phyloP scores from a whole-genome alignment of 2,329 filamentous ascomycete species.

The Aciculosporium take region DNA sequence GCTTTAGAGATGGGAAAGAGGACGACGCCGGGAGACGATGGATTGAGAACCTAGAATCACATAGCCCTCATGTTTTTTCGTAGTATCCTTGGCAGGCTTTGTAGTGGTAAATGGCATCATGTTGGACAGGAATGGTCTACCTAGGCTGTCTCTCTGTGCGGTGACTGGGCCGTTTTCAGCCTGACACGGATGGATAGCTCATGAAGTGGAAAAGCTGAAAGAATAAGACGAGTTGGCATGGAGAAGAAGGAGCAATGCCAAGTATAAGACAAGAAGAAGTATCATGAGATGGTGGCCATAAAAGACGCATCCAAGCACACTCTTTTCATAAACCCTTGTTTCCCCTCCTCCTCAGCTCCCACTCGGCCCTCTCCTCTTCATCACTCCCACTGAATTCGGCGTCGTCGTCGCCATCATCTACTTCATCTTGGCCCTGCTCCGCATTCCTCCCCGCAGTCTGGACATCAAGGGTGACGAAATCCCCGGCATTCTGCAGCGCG shows the following conservation, averaged over 20 bases:
- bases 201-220: too few relatives aligned
- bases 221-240: not conserved
- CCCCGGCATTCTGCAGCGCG: slow-evolving; percentile 40
- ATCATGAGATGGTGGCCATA: not conserved
- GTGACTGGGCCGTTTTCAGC: too few relatives aligned
- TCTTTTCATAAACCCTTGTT: slow-evolving; percentile 16
- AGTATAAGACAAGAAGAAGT: not conserved
- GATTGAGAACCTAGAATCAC: slow-evolving; percentile 5
- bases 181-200: too few relatives aligned
- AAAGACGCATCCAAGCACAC: not conserved
- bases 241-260: not conserved
- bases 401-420: slow-evolving; percentile 15
- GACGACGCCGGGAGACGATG: not conserved
- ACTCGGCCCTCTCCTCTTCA: slow-evolving; percentile 48
- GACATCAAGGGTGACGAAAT: slow-evolving; percentile 32
- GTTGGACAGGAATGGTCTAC: slow-evolving; percentile 1
- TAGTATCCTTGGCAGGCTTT: not conserved
- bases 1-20: too few relatives aligned
- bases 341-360: slow-evolving; percentile 37
- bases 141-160: not conserved
- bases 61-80: slow-evolving; percentile 5
- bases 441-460: not conserved
- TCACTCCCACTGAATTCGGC: slow-evolving; percentile 51
- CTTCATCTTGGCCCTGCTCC: slow-evolving; percentile 10
- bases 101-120: slow-evolving; percentile 4